Base-by-base conservation (phyloP, 768 basidiomycete species). In the Myochromella boudieri region DNA sequence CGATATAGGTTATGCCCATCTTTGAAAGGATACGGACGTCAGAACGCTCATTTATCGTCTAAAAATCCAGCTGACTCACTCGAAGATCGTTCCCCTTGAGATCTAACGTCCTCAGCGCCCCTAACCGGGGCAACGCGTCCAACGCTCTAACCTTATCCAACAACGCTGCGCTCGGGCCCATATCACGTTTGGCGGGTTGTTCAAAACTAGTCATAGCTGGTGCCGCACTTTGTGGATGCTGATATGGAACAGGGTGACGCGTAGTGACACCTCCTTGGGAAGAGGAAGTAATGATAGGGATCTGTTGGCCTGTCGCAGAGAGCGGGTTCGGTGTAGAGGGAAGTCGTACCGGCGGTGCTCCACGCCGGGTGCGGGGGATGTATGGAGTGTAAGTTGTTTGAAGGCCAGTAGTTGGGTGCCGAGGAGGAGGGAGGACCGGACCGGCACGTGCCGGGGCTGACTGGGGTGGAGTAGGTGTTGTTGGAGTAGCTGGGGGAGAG, bases 21-120 rank as follows among this genome's bases (percentile, higher is more conserved):
- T 78, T n/a, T 12, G 29, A 4, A 11, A 10, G 20, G 28, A 25
- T 25, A 36, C 27, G 4, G n/a, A 20, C 43, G 81, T 50, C 11
- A 34, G 32, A 25, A 4, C 18, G 49, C 46, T 24, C 22, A 50
- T 53, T 17, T 34, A 43, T 33, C 31, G 27, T 44, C 14, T 2
- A 17, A 43, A 33, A 29, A 3, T 4, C 11, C 43, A n/a, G 25
- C 39, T 22, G 11, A 74, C 91, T 64, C 57, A 93, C 93, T 59
- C 87, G 73, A 18, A 98, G 75, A 67, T 99, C 97, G 63, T 98
- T 99, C 3, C 89, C 88, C 61, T 83, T 84, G 50, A 99, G 66
- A 74, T 98, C 97, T 48, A 99, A 69, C 29, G 94, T 97, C 63
- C 87, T 75, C 44, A 99, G 66, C 5, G 83, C 83, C 1, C 95